A percentile compares a stretch with the other conserved stretches of the same genome.
Evolutionary conservation across 148 eudicot species (phyloP).

Genomic region (Fallopia convolvulus): DNA sequence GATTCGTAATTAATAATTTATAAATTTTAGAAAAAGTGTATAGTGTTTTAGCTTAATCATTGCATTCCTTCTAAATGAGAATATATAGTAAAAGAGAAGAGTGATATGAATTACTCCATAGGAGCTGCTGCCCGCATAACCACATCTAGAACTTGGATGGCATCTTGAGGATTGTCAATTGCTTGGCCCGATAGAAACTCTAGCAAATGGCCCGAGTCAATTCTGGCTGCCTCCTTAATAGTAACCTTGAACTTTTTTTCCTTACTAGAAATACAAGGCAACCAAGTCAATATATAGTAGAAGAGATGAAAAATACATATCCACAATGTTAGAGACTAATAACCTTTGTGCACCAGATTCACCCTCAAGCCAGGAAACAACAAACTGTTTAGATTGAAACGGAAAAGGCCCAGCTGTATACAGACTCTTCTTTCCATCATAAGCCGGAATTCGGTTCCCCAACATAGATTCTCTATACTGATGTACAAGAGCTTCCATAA

Average conservation of each 20-base stretch:
- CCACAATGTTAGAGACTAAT: neutral
- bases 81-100: neutral
- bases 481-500: slow-evolving; percentile 30
- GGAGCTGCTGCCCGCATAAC: slow-evolving; percentile 36
- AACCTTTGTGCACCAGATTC: slow-evolving; percentile 20
- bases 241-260: slow-evolving; percentile 35
- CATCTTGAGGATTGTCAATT: slow-evolving; percentile 19
- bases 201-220: slow-evolving; percentile 18
- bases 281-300: neutral
- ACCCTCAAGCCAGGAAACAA: slow-evolving; percentile 24
- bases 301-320: neutral
- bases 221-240: slow-evolving; percentile 33
- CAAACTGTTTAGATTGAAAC: slow-evolving; percentile 31
- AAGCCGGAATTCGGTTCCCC: slow-evolving; percentile 35
- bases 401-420: slow-evolving; percentile 46
- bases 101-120: neutral
- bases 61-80: too few species aligned
- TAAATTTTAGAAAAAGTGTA: too few species aligned
- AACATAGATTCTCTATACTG: slow-evolving; percentile 32
- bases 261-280: slow-evolving; percentile 18
- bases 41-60: too few species aligned
- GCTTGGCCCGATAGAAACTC: too few species aligned
- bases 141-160: slow-evolving; percentile 43
- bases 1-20: too few species aligned
- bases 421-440: slow-evolving; percentile 49